A percentile compares a stretch with the other conserved stretches of the same genome.
Evolutionary conservation across 2,329 filamentous ascomycete genomes (phyloP).

Genomic region (Penicillium sp.): DNA sequence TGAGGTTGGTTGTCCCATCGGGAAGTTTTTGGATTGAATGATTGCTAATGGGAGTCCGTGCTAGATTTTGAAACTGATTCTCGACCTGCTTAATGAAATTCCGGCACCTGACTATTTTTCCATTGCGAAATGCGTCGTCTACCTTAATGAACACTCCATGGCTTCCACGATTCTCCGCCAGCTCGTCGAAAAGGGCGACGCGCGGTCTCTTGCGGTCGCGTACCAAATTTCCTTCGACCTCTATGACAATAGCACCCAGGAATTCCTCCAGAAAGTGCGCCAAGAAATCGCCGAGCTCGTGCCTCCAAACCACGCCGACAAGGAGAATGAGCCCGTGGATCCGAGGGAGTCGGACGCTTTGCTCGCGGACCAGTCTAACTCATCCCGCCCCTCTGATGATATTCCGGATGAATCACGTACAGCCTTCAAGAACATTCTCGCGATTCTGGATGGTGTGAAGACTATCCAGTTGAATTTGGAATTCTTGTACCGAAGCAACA

Average conservation of each 20-base stretch:
- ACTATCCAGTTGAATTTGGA: slow-evolving; percentile 93
- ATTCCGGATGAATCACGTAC: slow-evolving; percentile 48
- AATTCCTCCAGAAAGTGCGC: slow-evolving; percentile 87
- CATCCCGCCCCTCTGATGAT: slow-evolving; percentile 41
- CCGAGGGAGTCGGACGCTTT: slow-evolving; percentile 55
- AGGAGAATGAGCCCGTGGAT: slow-evolving; percentile 41
- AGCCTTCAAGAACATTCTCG: slow-evolving; percentile 52
- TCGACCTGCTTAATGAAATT: slow-evolving; percentile 92
- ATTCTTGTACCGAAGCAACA: slow-evolving; percentile 93
- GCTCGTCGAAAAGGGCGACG: slow-evolving; percentile 72
- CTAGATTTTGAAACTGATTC: slow-evolving; percentile 79
- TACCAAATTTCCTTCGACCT: slow-evolving; percentile 98
- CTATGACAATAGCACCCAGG: slow-evolving; percentile 97
- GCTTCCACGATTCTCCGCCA: slow-evolving; percentile 79
- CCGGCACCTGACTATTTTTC: slow-evolving; percentile 94
- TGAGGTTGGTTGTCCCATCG: slow-evolving; percentile 45
- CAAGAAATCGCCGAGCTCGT: slow-evolving; percentile 62
- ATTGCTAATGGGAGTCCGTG: slow-evolving; percentile 1
- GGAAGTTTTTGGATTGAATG: not conserved
- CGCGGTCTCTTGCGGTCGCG: slow-evolving; percentile 72
- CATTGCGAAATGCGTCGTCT: slow-evolving; percentile 95
- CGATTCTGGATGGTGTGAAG: slow-evolving; percentile 77
- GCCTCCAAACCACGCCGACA: slow-evolving; percentile 37
- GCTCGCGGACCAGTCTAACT: slow-evolving; percentile 46
- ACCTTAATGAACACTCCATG: slow-evolving; percentile 85